A percentile compares a stretch with the other conserved stretches of the same genome.
Evolutionary conservation across 306 rosid genomes (phyloP).

Genomic region (Dryas octopetala): DNA sequence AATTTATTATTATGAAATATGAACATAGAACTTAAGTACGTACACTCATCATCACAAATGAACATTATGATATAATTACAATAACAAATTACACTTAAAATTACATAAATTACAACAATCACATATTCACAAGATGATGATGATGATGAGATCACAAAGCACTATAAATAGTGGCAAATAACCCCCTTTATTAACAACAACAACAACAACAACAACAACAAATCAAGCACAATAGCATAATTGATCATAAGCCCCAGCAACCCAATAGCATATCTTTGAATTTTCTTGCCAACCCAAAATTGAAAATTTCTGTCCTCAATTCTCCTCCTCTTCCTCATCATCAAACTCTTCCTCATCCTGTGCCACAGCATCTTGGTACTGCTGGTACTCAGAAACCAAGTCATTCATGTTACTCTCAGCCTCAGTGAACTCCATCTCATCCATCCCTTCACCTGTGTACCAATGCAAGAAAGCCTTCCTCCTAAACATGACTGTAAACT

Average conservation of each 20-base stretch:
- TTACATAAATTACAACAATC: conserved; percentile 1
- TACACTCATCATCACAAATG: too few relatives aligned
- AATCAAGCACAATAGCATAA: neutral
- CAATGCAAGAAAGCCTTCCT: conserved; percentile 91
- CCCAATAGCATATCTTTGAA: neutral
- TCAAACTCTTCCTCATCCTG: conserved; percentile 38
- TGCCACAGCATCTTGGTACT: conserved; percentile 74
- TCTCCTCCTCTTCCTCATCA: conserved; percentile 40
- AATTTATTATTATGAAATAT: too few relatives aligned
- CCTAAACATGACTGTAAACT: conserved; percentile 85
- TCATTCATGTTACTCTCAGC: conserved; percentile 95
- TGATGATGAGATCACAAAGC: neutral
- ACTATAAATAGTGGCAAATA: neutral
- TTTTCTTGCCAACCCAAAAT: conserved; percentile 18
- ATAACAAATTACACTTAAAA: neutral
- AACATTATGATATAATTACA: neutral
- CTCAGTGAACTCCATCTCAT: conserved; percentile 87
- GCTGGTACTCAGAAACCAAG: conserved; percentile 86
- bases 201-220: neutral
- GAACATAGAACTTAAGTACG: too few relatives aligned
- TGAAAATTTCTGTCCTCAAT: neutral
- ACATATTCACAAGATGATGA: conserved; percentile 24
- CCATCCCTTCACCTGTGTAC: conserved; percentile 93
- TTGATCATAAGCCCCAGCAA: neutral
- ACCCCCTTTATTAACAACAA: neutral